Conservation (phyloP, 148 eudicot species). For the Rhododendron ferrugineum region DNA sequence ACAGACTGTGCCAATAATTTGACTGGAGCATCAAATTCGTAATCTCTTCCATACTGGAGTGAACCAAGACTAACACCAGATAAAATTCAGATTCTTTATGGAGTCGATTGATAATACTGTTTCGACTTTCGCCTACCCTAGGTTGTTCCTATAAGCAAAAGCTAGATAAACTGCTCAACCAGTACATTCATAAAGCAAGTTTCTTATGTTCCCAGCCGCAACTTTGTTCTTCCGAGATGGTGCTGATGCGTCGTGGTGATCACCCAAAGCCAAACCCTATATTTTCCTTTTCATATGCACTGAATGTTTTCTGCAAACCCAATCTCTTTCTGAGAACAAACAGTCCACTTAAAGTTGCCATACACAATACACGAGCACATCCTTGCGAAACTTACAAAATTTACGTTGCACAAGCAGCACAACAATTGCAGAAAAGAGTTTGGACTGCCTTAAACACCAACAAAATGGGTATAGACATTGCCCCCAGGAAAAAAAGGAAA, state of each 20-base stretch:
- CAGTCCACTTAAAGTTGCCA: neutral
- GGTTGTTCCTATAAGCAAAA: neutral
- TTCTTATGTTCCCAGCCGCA: neutral
- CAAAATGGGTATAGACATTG: neutral
- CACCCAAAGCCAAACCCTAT: neutral
- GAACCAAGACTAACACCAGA: neutral
- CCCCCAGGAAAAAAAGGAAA: neutral
- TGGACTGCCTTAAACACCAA: neutral
- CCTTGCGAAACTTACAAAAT: neutral
- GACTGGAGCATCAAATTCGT: conserved; percentile 41
- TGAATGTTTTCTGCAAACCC: neutral
- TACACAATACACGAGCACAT: neutral
- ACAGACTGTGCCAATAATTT: conserved; percentile 39
- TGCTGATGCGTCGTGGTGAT: neutral
- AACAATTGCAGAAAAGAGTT: neutral
- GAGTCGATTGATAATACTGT: neutral
- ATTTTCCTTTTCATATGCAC: neutral
- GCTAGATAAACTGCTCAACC: neutral
- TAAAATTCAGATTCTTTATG: neutral
- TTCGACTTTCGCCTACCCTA: neutral
- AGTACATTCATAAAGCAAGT: neutral
- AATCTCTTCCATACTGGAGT: conserved; percentile 37
- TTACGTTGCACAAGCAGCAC: neutral
- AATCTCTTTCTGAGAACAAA: neutral
- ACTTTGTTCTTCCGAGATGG: neutral